These are phyloP conservation scores for Cornus florida DNA, from an alignment of 148 eudicot genomes.

Conservation along the genomic window DNA sequence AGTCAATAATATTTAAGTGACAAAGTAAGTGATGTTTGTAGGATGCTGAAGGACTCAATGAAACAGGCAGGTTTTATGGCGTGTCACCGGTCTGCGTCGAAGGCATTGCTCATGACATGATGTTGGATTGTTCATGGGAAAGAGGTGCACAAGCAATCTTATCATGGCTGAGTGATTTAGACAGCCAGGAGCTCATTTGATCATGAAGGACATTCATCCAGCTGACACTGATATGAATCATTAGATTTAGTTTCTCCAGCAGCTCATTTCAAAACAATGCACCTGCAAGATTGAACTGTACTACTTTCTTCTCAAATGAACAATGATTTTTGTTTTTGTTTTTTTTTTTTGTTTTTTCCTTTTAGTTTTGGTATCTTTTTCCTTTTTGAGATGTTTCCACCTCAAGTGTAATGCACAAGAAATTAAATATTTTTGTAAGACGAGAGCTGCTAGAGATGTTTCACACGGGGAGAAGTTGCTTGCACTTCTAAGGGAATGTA, in stretches of 20 bases:
- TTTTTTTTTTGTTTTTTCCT: too few relatives aligned
- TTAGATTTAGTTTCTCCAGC: neutral
- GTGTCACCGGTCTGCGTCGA: constrained; percentile 66
- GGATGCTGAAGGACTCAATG: constrained; percentile 80
- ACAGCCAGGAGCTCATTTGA: constrained; percentile 2
- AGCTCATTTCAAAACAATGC: neutral
- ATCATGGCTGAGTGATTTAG: constrained; percentile 49
- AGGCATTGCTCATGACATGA: constrained; percentile 88
- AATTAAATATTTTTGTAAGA: neutral
- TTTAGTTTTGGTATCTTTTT: too few relatives aligned
- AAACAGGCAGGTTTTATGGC: constrained; percentile 81
- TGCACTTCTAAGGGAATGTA: too few relatives aligned
- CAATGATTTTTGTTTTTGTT: too few relatives aligned
- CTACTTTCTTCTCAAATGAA: neutral
- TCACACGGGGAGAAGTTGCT: too few relatives aligned
- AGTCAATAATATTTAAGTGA: neutral
- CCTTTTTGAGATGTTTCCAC: neutral
- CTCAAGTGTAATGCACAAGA: neutral
- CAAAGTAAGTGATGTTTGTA: constrained; percentile 21
- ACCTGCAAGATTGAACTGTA: neutral
- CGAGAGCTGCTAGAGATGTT: too few relatives aligned
- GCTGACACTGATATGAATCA: neutral
- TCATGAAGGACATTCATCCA: neutral
- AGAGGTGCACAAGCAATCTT: constrained; percentile 66
- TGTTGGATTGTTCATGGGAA: constrained; percentile 90